Percentiles rank a stretch among this genome's conserved stretches.
phyloP scores from a whole-genome alignment of 2,329 filamentous ascomycete species.

The Hypoxylon sp. region DNA sequence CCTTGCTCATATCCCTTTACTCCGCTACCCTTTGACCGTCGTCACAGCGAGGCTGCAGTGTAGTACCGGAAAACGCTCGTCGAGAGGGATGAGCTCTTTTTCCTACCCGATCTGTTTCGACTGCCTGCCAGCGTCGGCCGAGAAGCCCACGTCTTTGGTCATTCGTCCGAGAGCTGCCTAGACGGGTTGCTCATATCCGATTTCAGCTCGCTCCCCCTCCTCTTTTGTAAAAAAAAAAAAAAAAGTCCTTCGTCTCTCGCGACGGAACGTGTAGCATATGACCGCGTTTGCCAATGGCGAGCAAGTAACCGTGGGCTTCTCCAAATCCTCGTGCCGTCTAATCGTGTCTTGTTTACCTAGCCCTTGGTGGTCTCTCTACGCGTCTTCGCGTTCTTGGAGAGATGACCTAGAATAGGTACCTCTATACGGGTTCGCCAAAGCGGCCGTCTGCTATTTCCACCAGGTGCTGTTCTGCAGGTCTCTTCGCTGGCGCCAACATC shows the following conservation, averaged over 20 bases:
- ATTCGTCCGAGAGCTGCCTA: not conserved
- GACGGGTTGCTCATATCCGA: not conserved
- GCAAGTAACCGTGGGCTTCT: not conserved
- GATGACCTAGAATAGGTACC: not conserved
- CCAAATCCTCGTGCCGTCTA: not conserved
- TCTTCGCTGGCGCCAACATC: not conserved
- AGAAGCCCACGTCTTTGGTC: not conserved
- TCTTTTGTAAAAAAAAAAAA: no score
- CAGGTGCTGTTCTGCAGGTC: not conserved
- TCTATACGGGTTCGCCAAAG: not conserved
- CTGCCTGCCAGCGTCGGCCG: not conserved
- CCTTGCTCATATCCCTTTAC: no score
- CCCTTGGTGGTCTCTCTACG: constrained; percentile 7
- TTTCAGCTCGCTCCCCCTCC: no score
- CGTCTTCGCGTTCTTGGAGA: constrained; percentile 15
- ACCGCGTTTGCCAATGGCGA: not conserved
- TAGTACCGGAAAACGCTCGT: no score
- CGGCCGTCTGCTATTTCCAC: not conserved
- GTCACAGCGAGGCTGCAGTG: no score
- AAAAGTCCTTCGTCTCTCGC: no score
- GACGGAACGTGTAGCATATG: no score
- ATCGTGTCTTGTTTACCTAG: constrained; percentile 1
- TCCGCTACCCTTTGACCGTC: no score
- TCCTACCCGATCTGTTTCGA: no score
- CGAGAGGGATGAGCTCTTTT: no score